phyloP scores from a whole-genome alignment of 495 filamentous ascomycete species.

The Podospora anserina region DNA sequence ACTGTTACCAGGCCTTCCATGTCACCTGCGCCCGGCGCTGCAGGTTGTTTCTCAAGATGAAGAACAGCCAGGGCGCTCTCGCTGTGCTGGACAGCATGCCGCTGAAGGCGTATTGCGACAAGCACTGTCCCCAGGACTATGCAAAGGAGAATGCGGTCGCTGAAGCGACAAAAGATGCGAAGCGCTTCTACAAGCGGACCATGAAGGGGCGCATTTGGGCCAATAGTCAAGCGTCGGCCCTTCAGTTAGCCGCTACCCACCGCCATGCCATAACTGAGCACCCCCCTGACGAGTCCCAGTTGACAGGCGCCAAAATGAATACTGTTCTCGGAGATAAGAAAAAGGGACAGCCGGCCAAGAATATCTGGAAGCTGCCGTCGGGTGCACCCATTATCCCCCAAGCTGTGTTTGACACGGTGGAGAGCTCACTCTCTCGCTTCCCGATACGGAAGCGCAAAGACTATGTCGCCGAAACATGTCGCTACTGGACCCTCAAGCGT shows the following conservation, averaged over 20 bases:
- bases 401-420: constrained; percentile 74
- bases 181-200: constrained; percentile 76
- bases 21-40: constrained; percentile 91
- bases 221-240: constrained; percentile 81
- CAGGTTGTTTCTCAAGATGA: constrained; percentile 93
- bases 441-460: constrained; percentile 80
- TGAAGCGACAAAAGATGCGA: constrained; percentile 48
- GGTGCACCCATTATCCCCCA: constrained; percentile 92
- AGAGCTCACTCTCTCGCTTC: constrained; percentile 75
- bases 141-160: constrained; percentile 74
- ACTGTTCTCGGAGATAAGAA: constrained; percentile 71
- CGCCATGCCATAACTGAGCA: constrained; percentile 57
- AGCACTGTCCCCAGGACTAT: constrained; percentile 90
- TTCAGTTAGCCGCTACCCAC: constrained; percentile 67
- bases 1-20: constrained; percentile 96
- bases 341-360: constrained; percentile 62
- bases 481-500: constrained; percentile 96
- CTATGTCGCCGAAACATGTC: constrained; percentile 86
- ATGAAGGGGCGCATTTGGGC: constrained; percentile 89
- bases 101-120: constrained; percentile 93
- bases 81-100: constrained; percentile 79
- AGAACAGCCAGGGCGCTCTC: constrained; percentile 74
- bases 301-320: constrained; percentile 50
- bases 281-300: constrained; percentile 54
- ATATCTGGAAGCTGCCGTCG: constrained; percentile 89